Evolutionary conservation across 2,329 filamentous ascomycete species (phyloP), one percentile per base, ranked within the genome.

Genomic region (Colletotrichum phormii): DNA sequence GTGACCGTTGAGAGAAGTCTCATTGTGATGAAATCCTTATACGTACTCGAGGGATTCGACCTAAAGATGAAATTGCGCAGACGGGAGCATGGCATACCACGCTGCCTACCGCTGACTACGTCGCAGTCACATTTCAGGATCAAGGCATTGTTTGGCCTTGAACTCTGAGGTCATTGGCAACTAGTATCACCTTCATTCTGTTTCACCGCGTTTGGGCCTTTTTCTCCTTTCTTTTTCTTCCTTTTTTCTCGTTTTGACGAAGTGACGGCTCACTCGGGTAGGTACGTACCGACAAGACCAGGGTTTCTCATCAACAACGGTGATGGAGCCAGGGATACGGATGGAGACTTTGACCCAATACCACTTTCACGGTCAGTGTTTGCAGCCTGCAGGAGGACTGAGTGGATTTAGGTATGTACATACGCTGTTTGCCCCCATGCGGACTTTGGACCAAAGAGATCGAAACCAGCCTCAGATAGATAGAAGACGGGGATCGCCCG

Each of bases 401-500:
- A 22, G 42, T 22, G 42, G 18, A 49, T 22, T 55, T n/a, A 13
- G 53, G n/a, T 55, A 55, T 29, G 26, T 26, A 26, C 24, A 29
- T 29, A 29, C 22, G 53, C 5, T 29, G 22, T 51, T n/a, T 42
- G 26, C 60, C 33, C 60, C n/a, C 31, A 12, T 24, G 31, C 18
- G 26, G 46, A 31, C 12, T 29, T 51, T 46, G 11, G 22, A 31
- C 12, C 26, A 33, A 26, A 35, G 51, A 35, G 51, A 35, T 24
- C 29, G 3, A 24, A 53, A 63, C 13, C 12, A 54, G 51, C 18
- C 37, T 66, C 42, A 31, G 31, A 59, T 66, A 53, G 31, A 49
- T 22, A 59, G 51, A 58, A 58, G 53, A 53, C 54, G 37, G 67
- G 61, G n/a, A 58, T 29, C 60, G 29, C 60, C 66, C 67, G 67